Percentiles rank a stretch among this genome's conserved stretches.
Evolutionary conservation across 1,139 yeast genomes (phyloP).

Genomic region (Blastobotrys ciferrii): DNA sequence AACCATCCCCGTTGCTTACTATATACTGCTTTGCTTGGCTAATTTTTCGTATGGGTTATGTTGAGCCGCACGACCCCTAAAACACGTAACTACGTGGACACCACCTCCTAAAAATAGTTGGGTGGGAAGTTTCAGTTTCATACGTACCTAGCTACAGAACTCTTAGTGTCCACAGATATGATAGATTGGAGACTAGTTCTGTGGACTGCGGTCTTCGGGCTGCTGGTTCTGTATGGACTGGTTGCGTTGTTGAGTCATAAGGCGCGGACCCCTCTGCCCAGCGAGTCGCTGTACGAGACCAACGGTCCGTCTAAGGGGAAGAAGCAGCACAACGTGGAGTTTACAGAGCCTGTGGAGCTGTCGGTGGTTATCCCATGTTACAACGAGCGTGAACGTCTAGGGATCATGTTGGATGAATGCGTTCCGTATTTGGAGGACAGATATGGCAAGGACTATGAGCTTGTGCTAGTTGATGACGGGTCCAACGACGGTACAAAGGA

Average conservation of each 20-base stretch:
- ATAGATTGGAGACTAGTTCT: constrained; percentile 4
- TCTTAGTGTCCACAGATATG: background rate
- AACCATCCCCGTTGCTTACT: too few relatives aligned
- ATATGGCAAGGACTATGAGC: constrained; percentile 54
- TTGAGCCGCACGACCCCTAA: background rate
- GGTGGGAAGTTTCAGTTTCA: too few relatives aligned
- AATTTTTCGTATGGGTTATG: too few relatives aligned
- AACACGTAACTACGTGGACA: background rate
- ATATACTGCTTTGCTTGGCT: too few relatives aligned
- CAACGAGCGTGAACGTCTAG: constrained; percentile 75
- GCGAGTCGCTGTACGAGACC: constrained; percentile 52
- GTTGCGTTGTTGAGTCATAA: constrained; percentile 56
- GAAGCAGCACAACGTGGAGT: constrained; percentile 26
- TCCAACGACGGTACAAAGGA: constrained; percentile 76
- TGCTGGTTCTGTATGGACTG: constrained; percentile 39
- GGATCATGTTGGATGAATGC: constrained; percentile 75
- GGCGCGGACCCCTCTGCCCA: constrained; percentile 55
- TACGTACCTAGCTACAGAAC: background rate
- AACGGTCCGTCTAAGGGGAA: constrained; percentile 31
- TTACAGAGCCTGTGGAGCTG: constrained; percentile 34
- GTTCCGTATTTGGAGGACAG: constrained; percentile 50
- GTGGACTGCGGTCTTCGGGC: constrained; percentile 9
- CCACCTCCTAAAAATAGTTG: background rate
- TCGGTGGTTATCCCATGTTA: constrained; percentile 89
- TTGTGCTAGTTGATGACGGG: constrained; percentile 88